A percentile compares a stretch with the other conserved stretches of the same genome.
Conservation (phyloP, 805 yeast genomes). For the Starmerella apicola region DNA sequence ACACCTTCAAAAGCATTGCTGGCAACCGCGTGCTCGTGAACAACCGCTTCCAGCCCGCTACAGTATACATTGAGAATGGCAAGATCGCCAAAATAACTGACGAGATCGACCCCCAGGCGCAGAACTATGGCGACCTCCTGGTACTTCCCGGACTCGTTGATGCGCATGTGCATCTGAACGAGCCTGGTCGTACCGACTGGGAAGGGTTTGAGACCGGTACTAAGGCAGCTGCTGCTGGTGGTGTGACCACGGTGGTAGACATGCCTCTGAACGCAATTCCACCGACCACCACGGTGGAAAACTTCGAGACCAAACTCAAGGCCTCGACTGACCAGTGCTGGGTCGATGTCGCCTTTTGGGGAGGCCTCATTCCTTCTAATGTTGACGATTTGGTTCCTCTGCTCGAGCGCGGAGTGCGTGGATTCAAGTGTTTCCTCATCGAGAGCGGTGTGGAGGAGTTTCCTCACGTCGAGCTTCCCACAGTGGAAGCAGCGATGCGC, state of each 20-base stretch:
- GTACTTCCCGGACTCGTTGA: conserved; percentile 91
- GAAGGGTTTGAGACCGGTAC: conserved; percentile 96
- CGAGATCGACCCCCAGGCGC: conserved; percentile 16
- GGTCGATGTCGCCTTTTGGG: conserved; percentile 96
- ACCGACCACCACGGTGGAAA: conserved; percentile 77
- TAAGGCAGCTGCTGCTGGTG: conserved; percentile 87
- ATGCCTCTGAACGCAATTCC: conserved; percentile 96
- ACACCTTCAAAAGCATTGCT: no score
- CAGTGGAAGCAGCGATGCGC: conserved; percentile 56
- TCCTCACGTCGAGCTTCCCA: conserved; percentile 57
- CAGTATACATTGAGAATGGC: conserved; percentile 33
- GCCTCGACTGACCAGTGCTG: conserved; percentile 77
- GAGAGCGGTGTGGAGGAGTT: conserved; percentile 93
- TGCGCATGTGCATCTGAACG: conserved; percentile 87
- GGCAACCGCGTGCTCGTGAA: conserved; percentile 21
- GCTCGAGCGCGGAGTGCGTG: conserved; percentile 76
- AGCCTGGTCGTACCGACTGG: conserved; percentile 96
- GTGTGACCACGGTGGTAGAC: conserved; percentile 89
- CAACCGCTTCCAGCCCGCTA: conserved; percentile 22
- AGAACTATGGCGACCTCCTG: conserved; percentile 50
- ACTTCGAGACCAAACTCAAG: conserved; percentile 56
- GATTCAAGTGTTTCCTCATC: conserved; percentile 84
- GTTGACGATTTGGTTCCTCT: conserved; percentile 58
- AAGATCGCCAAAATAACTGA: conserved; percentile 38
- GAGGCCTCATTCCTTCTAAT: conserved; percentile 80